Base-by-base conservation (phyloP, 2,329 filamentous ascomycete genomes). In the Cladophialophora psammophila region DNA sequence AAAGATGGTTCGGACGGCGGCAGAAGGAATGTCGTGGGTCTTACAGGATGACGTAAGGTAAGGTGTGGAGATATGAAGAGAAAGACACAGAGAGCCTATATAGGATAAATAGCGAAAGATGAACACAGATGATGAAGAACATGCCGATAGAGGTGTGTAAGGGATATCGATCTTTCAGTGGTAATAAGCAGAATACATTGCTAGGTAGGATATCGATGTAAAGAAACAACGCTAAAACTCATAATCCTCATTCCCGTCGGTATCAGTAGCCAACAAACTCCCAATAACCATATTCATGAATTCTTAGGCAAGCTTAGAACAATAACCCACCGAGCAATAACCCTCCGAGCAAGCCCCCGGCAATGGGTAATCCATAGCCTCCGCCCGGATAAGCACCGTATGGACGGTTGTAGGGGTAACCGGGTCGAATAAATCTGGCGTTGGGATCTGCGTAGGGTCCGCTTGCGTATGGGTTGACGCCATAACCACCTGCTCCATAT, bases 361-460 rank as follows among this genome's bases (percentile, higher is more conserved):
- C 75, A 64, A 86, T 52, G 2, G 82, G 82, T 32, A 84, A 65
- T 7, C 83, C 84, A 66, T 79, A 71, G 0, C 82, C 81, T 15
- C 81, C 81, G 32, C 82, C 82, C 73, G 80, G 82, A 2, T 81
- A 81, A 38, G 74, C 72, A 5, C 78, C 79, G 69, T 78, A 78
- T 2, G 80, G 80, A 60, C 83, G 72, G 0, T 74, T 75, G 71
- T 88, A 88, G 34, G 82, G 80, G 34, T 76, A 75, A 15, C 72
- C 73, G 0, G 86, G 86, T 53, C 84, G 79, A 53, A 84, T 76
- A 71, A 81, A 87, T 60, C 82, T 75, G 6, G 80, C 80, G 72
- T 83, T 82, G 3, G 81, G 81, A 63, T 80, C 80, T 18, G 77
- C 77, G 73, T 86, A 87, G 57, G 71, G 78, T 42, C 80, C 82